Evolutionary conservation across 2,329 filamentous ascomycete genomes (phyloP), one percentile per base, ranked within the genome.

Genomic region (Fusarium sp.): DNA sequence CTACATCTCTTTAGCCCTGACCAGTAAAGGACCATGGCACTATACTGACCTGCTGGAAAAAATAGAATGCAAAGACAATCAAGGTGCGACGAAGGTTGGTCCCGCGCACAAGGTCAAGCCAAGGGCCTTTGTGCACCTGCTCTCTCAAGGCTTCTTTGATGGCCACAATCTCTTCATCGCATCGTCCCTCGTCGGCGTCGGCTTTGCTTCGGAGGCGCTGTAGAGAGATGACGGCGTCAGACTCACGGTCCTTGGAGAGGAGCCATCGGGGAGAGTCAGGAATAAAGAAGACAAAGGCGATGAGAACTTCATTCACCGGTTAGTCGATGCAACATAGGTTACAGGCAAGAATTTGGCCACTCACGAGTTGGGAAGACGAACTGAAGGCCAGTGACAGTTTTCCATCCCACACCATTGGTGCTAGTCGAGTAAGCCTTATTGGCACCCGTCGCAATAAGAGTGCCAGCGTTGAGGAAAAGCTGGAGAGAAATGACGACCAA

Each of bases 261-360:
- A 69, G 66, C 66, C 62, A 69, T 3, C 66, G 61, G 4, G 66
- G 66, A 16, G 66, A 68, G 29, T 37, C 40, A 13, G 66, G 66
- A n/a, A 68, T 68, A 14, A 68, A 68, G 42, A 65, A 68, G 20
- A 45, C 38, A n/a, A 58, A 65, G 16, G 40, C 11, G 4, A 65
- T 38, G 34, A 67, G 62, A 11, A 67, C 65, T 67, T 11, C 4
- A 58, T 2, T 20, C 29, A 31, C 29, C 9, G 3, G 29, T 31
- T 31, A 31, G 29, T 31, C 29, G 9, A 31, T 31, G 29, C 29
- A 31, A 11, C 9, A 31, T 31, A 31, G 9, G 9, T 11, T n/a
- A 11, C 4, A 40, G 37, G 3, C 37, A 40, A 40, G 9, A 5
- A 2, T 6, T 42, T 13, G 1, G 10, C 4, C 10, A 42, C 50